Percentiles rank a stretch among this genome's conserved stretches.
Conservation (phyloP, 371 early-diverging fungal genomes). For the Mortierella sp. region DNA sequence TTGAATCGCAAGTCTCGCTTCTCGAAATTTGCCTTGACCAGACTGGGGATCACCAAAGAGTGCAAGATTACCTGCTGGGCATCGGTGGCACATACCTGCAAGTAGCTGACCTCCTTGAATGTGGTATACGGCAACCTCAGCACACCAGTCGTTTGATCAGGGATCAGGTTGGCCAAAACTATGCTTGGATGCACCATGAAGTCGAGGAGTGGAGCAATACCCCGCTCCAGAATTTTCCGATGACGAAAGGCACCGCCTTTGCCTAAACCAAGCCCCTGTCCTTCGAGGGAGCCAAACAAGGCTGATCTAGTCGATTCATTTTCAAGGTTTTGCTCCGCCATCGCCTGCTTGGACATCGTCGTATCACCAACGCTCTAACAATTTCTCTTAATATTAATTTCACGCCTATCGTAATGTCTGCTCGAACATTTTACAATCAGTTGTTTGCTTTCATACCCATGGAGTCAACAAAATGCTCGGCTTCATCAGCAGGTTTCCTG, state of each 20-base stretch:
- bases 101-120: constrained; percentile 19
- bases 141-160: constrained; percentile 22
- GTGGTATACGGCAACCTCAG: constrained; percentile 19
- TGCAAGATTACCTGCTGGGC: constrained; percentile 18
- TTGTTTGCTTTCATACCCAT: constrained; percentile 38
- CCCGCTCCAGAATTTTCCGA: constrained; percentile 18
- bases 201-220: constrained; percentile 13
- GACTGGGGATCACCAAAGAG: constrained; percentile 7
- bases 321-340: constrained; percentile 11
- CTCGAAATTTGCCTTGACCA: constrained; percentile 28
- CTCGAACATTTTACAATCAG: no score
- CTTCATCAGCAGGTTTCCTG: constrained; percentile 62
- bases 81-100: constrained; percentile 44
- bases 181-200: constrained; percentile 35
- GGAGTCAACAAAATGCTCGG: constrained; percentile 64
- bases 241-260: constrained; percentile 48
- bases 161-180: constrained; percentile 23
- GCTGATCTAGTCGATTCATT: neutral
- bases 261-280: constrained; percentile 18
- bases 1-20: constrained; percentile 54
- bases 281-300: neutral
- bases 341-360: constrained; percentile 15
- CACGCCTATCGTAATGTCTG: neutral
- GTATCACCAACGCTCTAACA: constrained; percentile 31
- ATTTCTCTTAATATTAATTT: neutral